phyloP scores from a whole-genome alignment of 306 rosid species.

The Medicago ruthenica region DNA sequence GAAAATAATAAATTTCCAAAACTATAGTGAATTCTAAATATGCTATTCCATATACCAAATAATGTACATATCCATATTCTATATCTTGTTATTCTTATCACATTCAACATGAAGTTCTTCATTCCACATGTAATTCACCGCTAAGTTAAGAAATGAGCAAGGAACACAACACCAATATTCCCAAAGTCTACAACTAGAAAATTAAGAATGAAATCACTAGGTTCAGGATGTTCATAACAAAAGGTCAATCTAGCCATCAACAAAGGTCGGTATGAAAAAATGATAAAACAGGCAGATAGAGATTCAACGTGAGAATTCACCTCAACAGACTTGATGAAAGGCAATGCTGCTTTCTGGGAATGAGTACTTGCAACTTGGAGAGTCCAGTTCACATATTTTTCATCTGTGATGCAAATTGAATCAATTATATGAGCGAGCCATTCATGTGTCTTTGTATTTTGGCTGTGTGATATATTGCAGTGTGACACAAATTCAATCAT shows the following conservation, averaged over 20 bases:
- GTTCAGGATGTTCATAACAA: slow-evolving; percentile 8
- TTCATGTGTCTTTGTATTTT: slow-evolving; percentile 12
- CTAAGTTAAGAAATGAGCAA: slow-evolving; percentile 19
- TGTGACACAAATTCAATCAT: not conserved
- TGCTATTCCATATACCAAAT: not conserved
- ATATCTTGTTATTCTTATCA: slow-evolving; percentile 19
- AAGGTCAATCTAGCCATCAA: slow-evolving; percentile 3
- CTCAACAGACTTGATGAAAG: slow-evolving; percentile 88
- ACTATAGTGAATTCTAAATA: not conserved
- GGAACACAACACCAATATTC: slow-evolving; percentile 23
- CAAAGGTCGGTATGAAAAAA: slow-evolving; percentile 21
- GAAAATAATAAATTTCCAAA: not conserved
- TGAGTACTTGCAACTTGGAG: slow-evolving; percentile 85
- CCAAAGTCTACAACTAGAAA: slow-evolving; percentile 5
- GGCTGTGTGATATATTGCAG: slow-evolving; percentile 17
- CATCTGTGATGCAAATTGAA: slow-evolving; percentile 67
- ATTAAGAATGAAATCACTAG: slow-evolving; percentile 19
- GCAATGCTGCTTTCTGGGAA: slow-evolving; percentile 79
- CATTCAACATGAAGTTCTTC: not conserved
- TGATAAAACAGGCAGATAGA: slow-evolving; percentile 38
- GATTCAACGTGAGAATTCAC: slow-evolving; percentile 53
- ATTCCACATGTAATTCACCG: not conserved
- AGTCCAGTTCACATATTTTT: slow-evolving; percentile 86
- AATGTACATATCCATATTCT: slow-evolving; percentile 21
- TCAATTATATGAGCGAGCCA: slow-evolving; percentile 36